Percentiles rank a stretch among this genome's conserved stretches.
phyloP scores from a whole-genome alignment of 2,329 filamentous ascomycete species.

The Penicillium sp. region DNA sequence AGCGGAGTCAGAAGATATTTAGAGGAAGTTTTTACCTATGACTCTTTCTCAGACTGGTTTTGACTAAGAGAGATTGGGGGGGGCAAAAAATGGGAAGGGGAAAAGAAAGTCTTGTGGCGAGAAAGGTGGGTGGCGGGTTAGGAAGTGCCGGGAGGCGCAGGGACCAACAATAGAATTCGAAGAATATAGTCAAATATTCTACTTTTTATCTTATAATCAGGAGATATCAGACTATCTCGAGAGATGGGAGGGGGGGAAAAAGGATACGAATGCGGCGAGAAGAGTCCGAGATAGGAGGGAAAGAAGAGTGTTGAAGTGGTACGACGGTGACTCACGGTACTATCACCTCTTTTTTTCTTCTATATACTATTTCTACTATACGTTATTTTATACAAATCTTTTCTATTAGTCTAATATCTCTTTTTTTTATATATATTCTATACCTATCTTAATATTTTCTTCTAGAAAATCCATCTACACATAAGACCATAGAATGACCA shows the following conservation, averaged over 20 bases:
- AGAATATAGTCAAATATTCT: constrained; percentile 12
- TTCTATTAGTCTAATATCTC: too few species aligned
- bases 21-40: constrained; percentile 14
- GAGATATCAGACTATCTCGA: background rate
- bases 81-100: constrained; percentile 15
- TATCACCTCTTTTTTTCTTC: background rate
- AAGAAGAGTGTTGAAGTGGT: background rate
- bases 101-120: constrained; percentile 14
- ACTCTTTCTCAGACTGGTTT: constrained; percentile 10
- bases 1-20: constrained; percentile 11
- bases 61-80: constrained; percentile 10
- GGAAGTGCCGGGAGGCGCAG: constrained; percentile 6
- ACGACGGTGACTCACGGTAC: constrained; percentile 8
- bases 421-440: background rate
- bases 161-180: constrained; percentile 4
- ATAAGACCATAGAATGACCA: background rate
- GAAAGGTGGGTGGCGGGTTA: constrained; percentile 17
- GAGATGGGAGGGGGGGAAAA: constrained; percentile 2
- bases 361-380: background rate
- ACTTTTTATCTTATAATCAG: background rate
- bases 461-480: background rate
- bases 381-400: background rate
- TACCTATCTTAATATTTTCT: background rate
- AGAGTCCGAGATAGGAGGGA: constrained; percentile 11
- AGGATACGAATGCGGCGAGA: constrained; percentile 7